Evolutionary conservation across 164 flowering plant genomes (phyloP).

Genomic region (Taxillus chinensis): DNA sequence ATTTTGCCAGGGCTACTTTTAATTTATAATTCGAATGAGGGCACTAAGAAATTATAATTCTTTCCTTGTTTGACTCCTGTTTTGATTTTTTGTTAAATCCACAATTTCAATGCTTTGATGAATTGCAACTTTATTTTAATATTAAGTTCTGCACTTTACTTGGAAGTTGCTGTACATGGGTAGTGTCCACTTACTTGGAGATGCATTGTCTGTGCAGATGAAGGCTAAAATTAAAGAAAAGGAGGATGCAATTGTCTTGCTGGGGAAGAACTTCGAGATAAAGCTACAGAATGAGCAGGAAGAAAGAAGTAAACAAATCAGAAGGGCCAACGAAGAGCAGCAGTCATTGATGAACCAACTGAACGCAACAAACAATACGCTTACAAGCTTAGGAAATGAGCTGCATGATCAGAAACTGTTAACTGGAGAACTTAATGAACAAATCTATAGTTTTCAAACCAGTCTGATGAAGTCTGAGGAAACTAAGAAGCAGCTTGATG

Average conservation of each 20-base stretch:
- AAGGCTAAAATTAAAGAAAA: conserved; percentile 42
- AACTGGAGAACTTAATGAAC: conserved; percentile 37
- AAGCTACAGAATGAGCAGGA: conserved; percentile 29
- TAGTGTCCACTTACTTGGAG: neutral
- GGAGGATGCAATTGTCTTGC: conserved; percentile 22
- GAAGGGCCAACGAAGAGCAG: conserved; percentile 28
- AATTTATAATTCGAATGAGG: too few relatives aligned
- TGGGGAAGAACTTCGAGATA: conserved; percentile 24
- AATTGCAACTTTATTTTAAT: too few relatives aligned
- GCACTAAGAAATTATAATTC: too few relatives aligned
- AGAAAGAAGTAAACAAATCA: conserved; percentile 17
- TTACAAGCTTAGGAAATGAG: conserved; percentile 41
- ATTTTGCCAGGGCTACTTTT: neutral
- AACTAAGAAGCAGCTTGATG: conserved; percentile 45
- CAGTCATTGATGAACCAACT: conserved; percentile 26
- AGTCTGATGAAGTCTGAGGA: conserved; percentile 28
- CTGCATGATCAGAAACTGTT: conserved; percentile 47
- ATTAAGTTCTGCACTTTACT: neutral
- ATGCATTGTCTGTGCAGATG: conserved; percentile 35
- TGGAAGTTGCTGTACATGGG: neutral
- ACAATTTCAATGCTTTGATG: too few relatives aligned
- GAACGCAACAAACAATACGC: conserved; percentile 29
- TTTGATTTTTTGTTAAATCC: too few relatives aligned
- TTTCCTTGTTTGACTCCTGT: too few relatives aligned
- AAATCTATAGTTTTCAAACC: conserved; percentile 34